phyloP scores from a whole-genome alignment of 306 rosid species.

The Lagenaria siceraria region DNA sequence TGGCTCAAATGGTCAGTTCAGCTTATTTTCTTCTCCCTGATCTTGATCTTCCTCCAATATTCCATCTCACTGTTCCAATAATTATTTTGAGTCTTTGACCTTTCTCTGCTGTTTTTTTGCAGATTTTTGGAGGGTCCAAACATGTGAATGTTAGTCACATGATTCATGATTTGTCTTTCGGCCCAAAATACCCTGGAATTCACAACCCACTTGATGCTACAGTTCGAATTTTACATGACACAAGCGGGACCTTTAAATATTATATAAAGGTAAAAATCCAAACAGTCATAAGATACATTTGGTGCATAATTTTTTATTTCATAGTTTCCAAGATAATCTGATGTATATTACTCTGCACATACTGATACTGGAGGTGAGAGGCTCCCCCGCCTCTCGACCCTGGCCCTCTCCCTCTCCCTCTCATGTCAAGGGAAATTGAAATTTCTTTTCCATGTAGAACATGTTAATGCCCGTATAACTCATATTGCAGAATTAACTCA shows the following conservation, averaged over 20 bases:
- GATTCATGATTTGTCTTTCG: slow-evolving; percentile 91
- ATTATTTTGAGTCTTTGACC: slow-evolving; percentile 10
- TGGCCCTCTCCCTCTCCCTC: background rate
- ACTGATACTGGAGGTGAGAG: background rate
- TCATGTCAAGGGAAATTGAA: background rate
- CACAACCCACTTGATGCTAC: slow-evolving; percentile 95
- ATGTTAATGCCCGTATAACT: background rate
- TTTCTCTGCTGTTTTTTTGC: slow-evolving; percentile 21
- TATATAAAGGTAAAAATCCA: slow-evolving; percentile 67
- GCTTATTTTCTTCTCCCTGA: background rate
- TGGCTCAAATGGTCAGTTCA: slow-evolving; percentile 72
- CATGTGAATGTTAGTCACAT: slow-evolving; percentile 85
- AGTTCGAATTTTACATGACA: slow-evolving; percentile 51
- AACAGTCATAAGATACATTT: background rate
- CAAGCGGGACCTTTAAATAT: slow-evolving; percentile 93
- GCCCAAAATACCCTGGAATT: slow-evolving; percentile 95
- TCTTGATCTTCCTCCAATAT: background rate
- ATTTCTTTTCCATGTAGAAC: background rate
- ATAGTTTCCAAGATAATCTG: background rate
- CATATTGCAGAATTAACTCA: background rate
- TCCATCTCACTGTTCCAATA: background rate
- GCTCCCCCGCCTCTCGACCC: background rate
- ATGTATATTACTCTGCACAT: background rate
- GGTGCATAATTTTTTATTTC: background rate
- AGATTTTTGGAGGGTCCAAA: slow-evolving; percentile 79